Base-by-base conservation (phyloP, 2,329 filamentous ascomycete species). In the Apiospora arundinis region DNA sequence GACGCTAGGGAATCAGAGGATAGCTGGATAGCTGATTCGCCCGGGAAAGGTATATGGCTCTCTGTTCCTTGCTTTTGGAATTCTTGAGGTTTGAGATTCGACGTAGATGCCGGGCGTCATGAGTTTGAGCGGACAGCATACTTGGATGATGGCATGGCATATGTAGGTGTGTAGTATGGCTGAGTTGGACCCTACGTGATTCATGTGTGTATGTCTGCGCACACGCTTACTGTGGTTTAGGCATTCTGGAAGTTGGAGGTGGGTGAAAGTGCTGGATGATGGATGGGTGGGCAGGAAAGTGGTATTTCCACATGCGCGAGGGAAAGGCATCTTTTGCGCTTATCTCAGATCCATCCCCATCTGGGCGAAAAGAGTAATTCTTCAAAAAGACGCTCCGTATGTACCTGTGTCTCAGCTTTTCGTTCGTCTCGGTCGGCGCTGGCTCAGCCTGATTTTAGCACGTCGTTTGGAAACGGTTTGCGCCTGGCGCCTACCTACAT, bases 401-500 rank as follows among this genome's bases (percentile, higher is more conserved):
- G 32, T 32, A 32, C 3, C 9, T 25, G 7, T 12, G 9, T 7
- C n/a, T 9, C 46, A 49, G 46, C 23, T 16, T 28, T 18, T 28
- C 46, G 16, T 7, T 7, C 49, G 25, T 18, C 14, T 45, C 16
- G n/a, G n/a, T n/a, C 42, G 14, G 42, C 16, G 18, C n/a, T n/a
- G n/a, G n/a, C 56, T 63, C 70, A 71, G 70, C 70, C 70, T 71
- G 70, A 56, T 71, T 69, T 68, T 71, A 37, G 66, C 49, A 68
- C 28, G 70, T 70, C 70, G 70, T 71, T 68, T 40, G 66, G 23
- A n/a, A 18, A 63, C 32, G 12, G 28, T 40, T 63, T 40, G 14
- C 56, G 14, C 48, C n/a, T n/a, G n/a, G n/a, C n/a, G n/a, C n/a
- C n/a, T n/a, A n/a, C n/a, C 32, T 32, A n/a, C 52, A 32, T 63